Evolutionary conservation across 495 filamentous ascomycete genomes (phyloP).

Genomic region (Choiromyces venosus): DNA sequence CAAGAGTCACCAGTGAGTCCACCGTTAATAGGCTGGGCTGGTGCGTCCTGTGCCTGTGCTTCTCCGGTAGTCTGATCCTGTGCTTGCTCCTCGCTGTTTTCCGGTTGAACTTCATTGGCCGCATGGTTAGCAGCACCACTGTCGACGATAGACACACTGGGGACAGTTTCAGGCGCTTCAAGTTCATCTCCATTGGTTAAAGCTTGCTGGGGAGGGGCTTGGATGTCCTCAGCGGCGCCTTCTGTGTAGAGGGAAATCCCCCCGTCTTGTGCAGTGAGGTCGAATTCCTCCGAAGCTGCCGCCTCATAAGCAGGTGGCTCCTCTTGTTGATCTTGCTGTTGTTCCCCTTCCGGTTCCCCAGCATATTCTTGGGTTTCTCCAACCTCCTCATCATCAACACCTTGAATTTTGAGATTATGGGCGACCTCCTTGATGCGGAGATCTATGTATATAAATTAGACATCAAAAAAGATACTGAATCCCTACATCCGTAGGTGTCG

Average conservation of each 20-base stretch:
- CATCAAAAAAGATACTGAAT: conserved; percentile 6
- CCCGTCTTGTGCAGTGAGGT: conserved; percentile 16
- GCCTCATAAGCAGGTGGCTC: conserved; percentile 6
- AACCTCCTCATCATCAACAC: conserved; percentile 25
- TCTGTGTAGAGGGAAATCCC: conserved; percentile 9
- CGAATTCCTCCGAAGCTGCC: conserved; percentile 6
- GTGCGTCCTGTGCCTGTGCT: not conserved
- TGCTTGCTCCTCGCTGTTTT: conserved; percentile 8
- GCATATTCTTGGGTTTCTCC: conserved; percentile 6
- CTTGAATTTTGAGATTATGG: conserved; percentile 20
- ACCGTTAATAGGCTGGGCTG: conserved; percentile 13
- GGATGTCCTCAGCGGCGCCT: conserved; percentile 10
- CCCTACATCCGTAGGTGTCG: not conserved
- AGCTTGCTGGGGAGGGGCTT: conserved; percentile 6
- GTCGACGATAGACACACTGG: conserved; percentile 7
- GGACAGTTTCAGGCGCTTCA: conserved; percentile 12
- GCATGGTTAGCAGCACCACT: conserved; percentile 16
- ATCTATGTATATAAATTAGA: conserved; percentile 22
- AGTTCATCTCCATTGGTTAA: conserved; percentile 18
- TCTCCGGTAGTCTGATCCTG: conserved; percentile 12
- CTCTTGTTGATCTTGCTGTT: not conserved
- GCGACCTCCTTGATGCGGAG: conserved; percentile 40
- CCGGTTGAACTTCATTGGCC: conserved; percentile 8
- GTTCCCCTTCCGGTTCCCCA: conserved; percentile 8
- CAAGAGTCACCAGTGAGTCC: conserved; percentile 10